Base-by-base conservation (phyloP, 257 asterid species). In the Salvia miltiorrhiza region DNA sequence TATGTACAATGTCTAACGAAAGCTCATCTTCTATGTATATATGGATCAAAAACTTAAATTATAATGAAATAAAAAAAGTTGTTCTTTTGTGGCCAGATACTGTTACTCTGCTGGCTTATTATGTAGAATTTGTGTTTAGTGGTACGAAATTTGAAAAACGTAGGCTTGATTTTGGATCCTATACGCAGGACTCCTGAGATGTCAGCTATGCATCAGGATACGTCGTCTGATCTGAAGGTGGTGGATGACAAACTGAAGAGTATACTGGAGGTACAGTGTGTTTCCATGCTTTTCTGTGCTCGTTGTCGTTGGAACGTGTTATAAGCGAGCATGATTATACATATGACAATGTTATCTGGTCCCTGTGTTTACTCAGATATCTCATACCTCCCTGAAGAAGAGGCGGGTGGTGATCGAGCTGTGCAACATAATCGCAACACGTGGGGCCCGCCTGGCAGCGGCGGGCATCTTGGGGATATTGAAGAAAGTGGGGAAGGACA, bases 201-300 rank as follows among this genome's bases (percentile, higher is more conserved):
- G 93, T 90, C 98, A 9, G 95, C 97, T 17, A 90, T 93, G 90
- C 98, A 93, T 77, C 95, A 88, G 56, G 98, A 93, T 72, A 74
- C 84, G 6, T 78, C 97, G 7, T 35, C 92, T 28, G 97, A 93
- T 81, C 82, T 93, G 73, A 82, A 63, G 67, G 87, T 81, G 32
- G 98, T 93, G 33, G 82, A 84, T 24, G 74, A 77, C 19, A 87
- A 82, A 80, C 72, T 93, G 58, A 90, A 81, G 83, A 88, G 74
- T 28, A 60, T 81, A 43, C 70, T 92, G 41, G 93, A 86, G 96
- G 96, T 92, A 84, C 23, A 35, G 7, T 60, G 37, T 64, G 19
- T 49, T 44, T 17, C 32, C 23, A 48, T 52, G 66, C 16, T 4
- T 33, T 47, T 49, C 24, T 9, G 54, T 17, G 20, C 12, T 48